Evolutionary conservation across 305 asterid genomes (phyloP), one percentile per base, ranked within the genome.

Genomic region (Fraxinus baroniana): DNA sequence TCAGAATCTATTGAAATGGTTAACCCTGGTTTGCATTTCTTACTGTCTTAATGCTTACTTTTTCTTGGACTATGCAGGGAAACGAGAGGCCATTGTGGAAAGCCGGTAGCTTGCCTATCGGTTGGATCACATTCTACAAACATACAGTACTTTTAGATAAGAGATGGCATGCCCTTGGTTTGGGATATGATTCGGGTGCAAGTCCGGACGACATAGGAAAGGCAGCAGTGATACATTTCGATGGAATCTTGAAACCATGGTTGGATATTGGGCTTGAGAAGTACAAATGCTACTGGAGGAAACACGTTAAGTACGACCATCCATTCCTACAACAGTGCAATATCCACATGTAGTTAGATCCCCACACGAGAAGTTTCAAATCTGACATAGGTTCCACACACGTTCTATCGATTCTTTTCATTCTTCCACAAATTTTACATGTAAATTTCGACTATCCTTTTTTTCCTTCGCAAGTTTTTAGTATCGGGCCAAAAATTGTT

Each of bases 181-280:
- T 96, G 86, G 99, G 99, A 68, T 85, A 89, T 18, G 91, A 94
- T 84, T 81, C 92, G 41, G 87, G 90, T 52, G 89, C 90, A 76
- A 82, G 83, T 76, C 83, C 8, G 79, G 89, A 78, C 9, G 91
- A 90, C 70, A 86, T 96, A 72, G 91, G 89, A 71, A 84, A 79
- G 28, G 99, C 95, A 3, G 93, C 95, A 3, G 98, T 93, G 41
- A 30, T 96, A 74, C 99, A 96, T 85, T 96, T 79, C 74, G 95
- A 96, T 75, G 99, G 99, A 70, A 80, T 89, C 36, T 85, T 89
- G 89, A 96, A 96, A 78, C 99, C 99, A 66, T 96, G 98, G 99
- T 80, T 92, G 84, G 99, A 96, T 86, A 84, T 92, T 22, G 98
- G 97, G 77, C 78, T 94, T 36, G 95, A 93, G 15, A 91, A 87